phyloP scores from a whole-genome alignment of 371 early-diverging fungal species.

The Mortierella sp. region DNA sequence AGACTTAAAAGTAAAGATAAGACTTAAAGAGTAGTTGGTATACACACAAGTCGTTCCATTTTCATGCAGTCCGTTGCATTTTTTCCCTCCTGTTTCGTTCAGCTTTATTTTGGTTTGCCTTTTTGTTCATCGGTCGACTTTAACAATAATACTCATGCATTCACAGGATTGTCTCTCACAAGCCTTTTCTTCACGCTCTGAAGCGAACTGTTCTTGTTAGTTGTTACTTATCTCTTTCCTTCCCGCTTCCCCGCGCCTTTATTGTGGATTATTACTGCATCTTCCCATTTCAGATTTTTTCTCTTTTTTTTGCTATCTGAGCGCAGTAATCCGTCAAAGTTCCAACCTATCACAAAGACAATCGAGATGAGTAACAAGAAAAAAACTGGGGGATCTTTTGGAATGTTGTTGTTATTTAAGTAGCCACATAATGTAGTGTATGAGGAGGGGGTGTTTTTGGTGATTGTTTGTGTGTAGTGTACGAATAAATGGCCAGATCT shows the following conservation, averaged over 20 bases:
- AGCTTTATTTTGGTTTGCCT: conserved; percentile 7
- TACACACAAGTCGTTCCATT: too few species aligned
- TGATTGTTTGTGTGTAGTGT: too few species aligned
- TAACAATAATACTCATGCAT: neutral
- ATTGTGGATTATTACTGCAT: neutral
- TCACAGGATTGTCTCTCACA: neutral
- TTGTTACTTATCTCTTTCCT: neutral
- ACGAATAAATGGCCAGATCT: too few species aligned
- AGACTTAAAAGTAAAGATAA: too few species aligned
- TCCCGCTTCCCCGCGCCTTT: neutral
- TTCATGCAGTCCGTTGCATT: neutral
- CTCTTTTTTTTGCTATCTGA: neutral
- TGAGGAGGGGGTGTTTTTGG: neutral
- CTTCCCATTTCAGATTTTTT: neutral
- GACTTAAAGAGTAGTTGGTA: too few species aligned
- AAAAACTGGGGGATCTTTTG: neutral
- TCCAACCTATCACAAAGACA: neutral
- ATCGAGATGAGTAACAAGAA: neutral
- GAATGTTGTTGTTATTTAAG: neutral
- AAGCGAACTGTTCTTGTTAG: neutral
- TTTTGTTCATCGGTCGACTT: neutral
- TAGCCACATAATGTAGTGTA: neutral
- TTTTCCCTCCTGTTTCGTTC: neutral
- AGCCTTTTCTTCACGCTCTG: neutral
- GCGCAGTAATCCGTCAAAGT: neutral